Base-by-base conservation (phyloP, 2,329 filamentous ascomycete genomes). In the Pseudogymnoascus sp. region DNA sequence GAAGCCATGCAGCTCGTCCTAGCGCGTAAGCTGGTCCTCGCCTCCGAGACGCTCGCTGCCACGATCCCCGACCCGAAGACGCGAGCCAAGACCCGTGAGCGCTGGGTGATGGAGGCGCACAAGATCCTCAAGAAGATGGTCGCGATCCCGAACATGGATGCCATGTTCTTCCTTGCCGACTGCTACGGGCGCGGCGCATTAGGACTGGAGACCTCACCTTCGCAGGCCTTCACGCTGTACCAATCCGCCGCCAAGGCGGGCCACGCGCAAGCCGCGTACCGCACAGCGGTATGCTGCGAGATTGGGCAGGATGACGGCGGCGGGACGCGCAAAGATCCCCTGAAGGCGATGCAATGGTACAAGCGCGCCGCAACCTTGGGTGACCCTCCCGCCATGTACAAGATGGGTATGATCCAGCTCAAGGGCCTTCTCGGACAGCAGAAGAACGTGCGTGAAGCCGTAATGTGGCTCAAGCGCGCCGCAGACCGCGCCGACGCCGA, bases 301-400 rank as follows among this genome's bases (percentile, higher is more conserved):
- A 91, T 99, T 69, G 94, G 94, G 3, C 86, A 92, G 62, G 93
- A 97, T 72, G 92, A 96, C 69, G 93, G 92, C 30, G 94, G 94
- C 60, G 94, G 94, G 23, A 97, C 94, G 0, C 86, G 91, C 63
- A 90, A 89, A 69, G 94, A 99, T 71, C 91, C 91, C 0, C 77
- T 93, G 67, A 97, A 97, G 76, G 93, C 94, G 1, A 92, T 97
- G 19, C 93, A 97, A 74, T 99, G 94, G 94, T 99, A 99, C 75
- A 92, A 93, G 73, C 89, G 92, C 45, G 92, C 94, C 5, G 93
- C 94, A 9, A 88, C 89, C 11, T 80, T 97, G 2, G 93, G 94
- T 2, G 93, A 99, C 71, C 88, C 89, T 1, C 90, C 93, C 0
- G 94, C 92, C 30, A 96, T 97, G 91, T 99, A 97, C 79, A 99